A percentile compares a stretch with the other conserved stretches of the same genome.
Conservation (phyloP, 2,329 filamentous ascomycete species). For the Aspergillus bombycis region DNA sequence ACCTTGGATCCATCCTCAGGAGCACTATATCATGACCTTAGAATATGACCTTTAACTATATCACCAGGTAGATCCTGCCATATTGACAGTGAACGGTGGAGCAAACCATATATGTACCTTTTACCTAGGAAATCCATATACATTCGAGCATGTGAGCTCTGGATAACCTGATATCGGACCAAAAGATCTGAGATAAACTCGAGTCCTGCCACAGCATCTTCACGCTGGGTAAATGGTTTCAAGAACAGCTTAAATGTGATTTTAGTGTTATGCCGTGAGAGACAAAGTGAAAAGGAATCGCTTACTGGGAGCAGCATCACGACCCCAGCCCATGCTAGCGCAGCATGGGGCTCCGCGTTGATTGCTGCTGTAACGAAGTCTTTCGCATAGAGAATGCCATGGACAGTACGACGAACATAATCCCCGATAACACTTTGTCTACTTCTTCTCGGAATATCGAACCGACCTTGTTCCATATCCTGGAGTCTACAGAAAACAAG, state of each 20-base stretch:
- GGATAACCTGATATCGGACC: not conserved
- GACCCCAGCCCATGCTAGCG: constrained; percentile 22
- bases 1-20: not conserved
- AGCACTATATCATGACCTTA: not conserved
- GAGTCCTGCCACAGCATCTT: constrained; percentile 11
- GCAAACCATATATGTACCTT: not conserved
- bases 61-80: not conserved
- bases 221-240: constrained; percentile 11
- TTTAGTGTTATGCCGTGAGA: not conserved
- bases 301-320: constrained; percentile 3
- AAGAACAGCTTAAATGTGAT: not conserved
- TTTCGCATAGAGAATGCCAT: constrained; percentile 12
- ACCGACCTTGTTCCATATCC: not conserved
- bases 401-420: not conserved
- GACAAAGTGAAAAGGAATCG: not conserved
- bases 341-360: constrained; percentile 18
- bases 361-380: constrained; percentile 11
- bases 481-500: not conserved
- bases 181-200: constrained; percentile 2
- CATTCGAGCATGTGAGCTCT: not conserved
- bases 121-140: not conserved
- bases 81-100: not conserved
- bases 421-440: not conserved
- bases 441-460: not conserved
- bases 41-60: not conserved